phyloP scores from a whole-genome alignment of 2,329 filamentous ascomycete species.

The Aplosporella prunicola region DNA sequence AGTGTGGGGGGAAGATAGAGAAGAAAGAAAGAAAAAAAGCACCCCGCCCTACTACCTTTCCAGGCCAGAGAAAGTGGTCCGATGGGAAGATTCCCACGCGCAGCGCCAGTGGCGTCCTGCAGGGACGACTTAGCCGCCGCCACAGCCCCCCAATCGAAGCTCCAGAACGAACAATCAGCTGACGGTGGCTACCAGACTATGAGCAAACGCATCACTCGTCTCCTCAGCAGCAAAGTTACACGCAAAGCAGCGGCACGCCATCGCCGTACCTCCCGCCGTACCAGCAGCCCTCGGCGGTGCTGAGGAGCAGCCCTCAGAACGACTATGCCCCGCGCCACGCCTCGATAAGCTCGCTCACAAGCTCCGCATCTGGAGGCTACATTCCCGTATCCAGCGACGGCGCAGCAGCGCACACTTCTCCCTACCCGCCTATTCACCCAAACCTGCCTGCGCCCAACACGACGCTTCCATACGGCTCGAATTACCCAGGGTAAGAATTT shows the following conservation, averaged over 20 bases:
- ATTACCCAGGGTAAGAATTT: constrained; percentile 24
- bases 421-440: constrained; percentile 24
- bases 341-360: constrained; percentile 21
- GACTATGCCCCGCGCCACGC: constrained; percentile 6
- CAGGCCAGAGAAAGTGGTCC: too few relatives aligned
- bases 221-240: constrained; percentile 7
- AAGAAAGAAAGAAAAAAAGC: too few relatives aligned
- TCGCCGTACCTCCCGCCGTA: constrained; percentile 10
- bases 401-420: constrained; percentile 20
- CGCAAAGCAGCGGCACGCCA: constrained; percentile 9
- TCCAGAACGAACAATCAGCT: too few relatives aligned
- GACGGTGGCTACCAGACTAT: constrained; percentile 7
- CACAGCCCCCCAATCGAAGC: too few relatives aligned
- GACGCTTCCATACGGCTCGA: constrained; percentile 19
- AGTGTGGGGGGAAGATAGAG: too few relatives aligned
- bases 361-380: constrained; percentile 19
- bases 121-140: too few relatives aligned
- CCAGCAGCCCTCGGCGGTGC: constrained; percentile 1
- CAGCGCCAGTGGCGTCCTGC: too few relatives aligned
- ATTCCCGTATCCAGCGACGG: constrained; percentile 17
- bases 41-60: too few relatives aligned
- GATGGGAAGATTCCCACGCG: too few relatives aligned
- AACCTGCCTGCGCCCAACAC: constrained; percentile 19
- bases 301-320: constrained; percentile 9
- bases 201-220: constrained; percentile 9